Evolutionary conservation across 768 basidiomycete genomes (phyloP), one percentile per base, ranked within the genome.

Genomic region (Rhodotorula babjevae): DNA sequence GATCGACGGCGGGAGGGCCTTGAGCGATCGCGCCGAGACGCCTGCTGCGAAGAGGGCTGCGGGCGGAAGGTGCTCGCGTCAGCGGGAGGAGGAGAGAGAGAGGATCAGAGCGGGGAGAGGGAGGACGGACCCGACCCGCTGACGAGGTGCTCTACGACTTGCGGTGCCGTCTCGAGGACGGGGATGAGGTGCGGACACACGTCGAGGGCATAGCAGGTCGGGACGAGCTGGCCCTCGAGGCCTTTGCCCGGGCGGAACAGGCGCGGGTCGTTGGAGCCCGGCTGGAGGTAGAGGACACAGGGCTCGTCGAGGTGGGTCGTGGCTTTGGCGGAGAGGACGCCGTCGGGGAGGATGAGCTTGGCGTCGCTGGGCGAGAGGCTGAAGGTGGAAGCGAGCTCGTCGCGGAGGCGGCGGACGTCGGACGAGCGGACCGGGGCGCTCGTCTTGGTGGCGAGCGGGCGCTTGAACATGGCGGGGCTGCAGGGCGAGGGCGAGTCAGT

Each of bases 281-380:
- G 31, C 47, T 50, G 47, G n/a, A 62, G 61, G 59, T 67, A 72
- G 31, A 73, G 27, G 12, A 68, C 67, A n/a, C 63, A 23, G 29
- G 65, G 65, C 27, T 76, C 75, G 63, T 70, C 75, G 19, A 76
- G 61, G 47, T 76, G 75, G 12, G 68, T 70, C 18, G 65, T 56
- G 5, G 61, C 74, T 27, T 67, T 67, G 2, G 53, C 33, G 27
- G 49, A 12, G 62, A 68, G 65, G 33, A 57, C 31, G 0, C 52
- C 58, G 55, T 76, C 75, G 2, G 68, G 63, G 10, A 72, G 29
- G 55, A 76, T 55, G 10, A 1, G 23, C n/a, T 69, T 70, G 21
- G 50, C 33, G 3, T 18, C 7, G 33, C 16, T 21, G 14, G 21
- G 0, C 6, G n/a, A 10, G 31, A 33, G 18, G 52, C 36, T 2